Percentiles rank a stretch among this genome's conserved stretches.
phyloP scores from a whole-genome alignment of 306 rosid species.

The Acmispon strigosus region DNA sequence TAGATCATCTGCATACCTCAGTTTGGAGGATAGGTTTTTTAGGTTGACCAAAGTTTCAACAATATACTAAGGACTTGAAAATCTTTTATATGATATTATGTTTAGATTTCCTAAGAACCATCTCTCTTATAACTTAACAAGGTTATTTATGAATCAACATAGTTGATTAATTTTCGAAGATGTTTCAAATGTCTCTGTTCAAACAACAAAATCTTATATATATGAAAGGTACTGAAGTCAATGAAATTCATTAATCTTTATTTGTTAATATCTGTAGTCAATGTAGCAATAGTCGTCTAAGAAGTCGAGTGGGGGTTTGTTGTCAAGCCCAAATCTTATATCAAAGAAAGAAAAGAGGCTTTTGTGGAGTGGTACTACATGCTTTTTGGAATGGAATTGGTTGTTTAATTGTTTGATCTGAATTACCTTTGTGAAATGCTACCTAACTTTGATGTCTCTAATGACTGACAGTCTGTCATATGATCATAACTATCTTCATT shows the following conservation, averaged over 20 bases:
- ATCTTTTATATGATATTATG: neutral
- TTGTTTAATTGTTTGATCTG: neutral
- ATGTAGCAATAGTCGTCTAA: neutral
- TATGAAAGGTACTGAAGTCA: neutral
- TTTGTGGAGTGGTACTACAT: neutral
- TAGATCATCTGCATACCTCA: neutral
- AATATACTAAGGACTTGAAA: constrained; percentile 1
- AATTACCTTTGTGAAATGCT: constrained; percentile 8
- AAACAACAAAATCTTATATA: neutral
- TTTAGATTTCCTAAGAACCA: neutral
- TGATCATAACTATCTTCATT: neutral
- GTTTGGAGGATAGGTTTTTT: neutral
- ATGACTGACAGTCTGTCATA: constrained; percentile 2
- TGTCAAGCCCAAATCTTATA: neutral
- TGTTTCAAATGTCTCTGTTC: neutral
- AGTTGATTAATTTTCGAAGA: neutral
- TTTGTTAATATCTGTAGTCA: neutral
- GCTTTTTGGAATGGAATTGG: neutral
- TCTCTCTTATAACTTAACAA: neutral
- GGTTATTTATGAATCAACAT: neutral
- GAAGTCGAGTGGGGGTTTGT: neutral
- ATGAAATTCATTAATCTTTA: neutral
- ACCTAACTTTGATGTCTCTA: neutral
- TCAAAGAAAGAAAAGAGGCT: neutral
- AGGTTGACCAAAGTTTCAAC: neutral